Evolutionary conservation across 2,329 filamentous ascomycete genomes (phyloP), one percentile per base, ranked within the genome.

Genomic region (Huntiella decipiens): DNA sequence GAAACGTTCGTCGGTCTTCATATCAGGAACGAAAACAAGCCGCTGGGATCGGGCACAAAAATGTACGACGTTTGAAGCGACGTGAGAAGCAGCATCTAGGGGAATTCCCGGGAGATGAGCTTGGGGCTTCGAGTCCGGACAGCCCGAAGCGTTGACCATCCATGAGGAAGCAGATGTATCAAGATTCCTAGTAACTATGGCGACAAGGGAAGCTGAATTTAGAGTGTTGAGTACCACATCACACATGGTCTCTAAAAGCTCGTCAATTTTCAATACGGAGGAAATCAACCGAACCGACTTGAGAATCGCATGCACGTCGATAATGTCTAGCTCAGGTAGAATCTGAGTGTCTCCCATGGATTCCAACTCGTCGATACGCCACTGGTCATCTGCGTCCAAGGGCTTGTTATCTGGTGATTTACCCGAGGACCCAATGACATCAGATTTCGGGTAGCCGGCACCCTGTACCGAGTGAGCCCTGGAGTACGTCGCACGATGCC

Each of bases 271-370:
- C 8, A 88, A 61, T 43, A 86, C 79, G 12, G 81, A 86, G 4
- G 82, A 87, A 38, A 88, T 77, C 38, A 87, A 73, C 56, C 86
- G 82, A 7, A 79, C 85, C 2, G 79, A 83, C 53, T 82, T 77
- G 11, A 88, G 65, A 49, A 88, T 87, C 17, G 79, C 79, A 37
- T 82, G 78, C 51, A 87, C 60, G 58, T 87, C 82, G 56, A 88
- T 77, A 77, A 88, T 86, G 61, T 88, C 82, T 45, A 88, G 68
- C 22, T 80, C 77, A 36, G 80, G 79, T 49, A 86, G 7, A 66
- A 8, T 78, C 77, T 33, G 66, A 7, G 22, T 73, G 2, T 71
- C 72, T 15, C 71, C 65, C 51, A 75, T 73, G 4, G 69, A 35
- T 6, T 28, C 33, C n/a, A 44, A 32, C 13, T 35, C 41, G n/a